phyloP scores from a whole-genome alignment of 768 basidiomycete species.

The Amanita rubescens region DNA sequence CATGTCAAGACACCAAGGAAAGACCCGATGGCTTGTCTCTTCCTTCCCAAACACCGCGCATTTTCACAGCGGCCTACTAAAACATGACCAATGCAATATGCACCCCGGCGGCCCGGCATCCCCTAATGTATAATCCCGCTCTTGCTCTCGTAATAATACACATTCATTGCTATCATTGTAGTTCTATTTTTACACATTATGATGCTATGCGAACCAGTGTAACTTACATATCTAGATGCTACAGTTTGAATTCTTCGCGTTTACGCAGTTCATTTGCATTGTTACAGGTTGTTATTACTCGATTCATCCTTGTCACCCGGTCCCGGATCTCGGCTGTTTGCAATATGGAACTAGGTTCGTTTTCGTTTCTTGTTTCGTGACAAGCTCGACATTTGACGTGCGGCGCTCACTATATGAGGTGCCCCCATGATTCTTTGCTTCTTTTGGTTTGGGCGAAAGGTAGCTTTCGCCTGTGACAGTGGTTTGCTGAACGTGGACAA shows the following conservation, averaged over 20 bases:
- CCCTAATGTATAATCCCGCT: neutral
- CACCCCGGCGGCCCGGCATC: neutral
- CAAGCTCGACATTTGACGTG: neutral
- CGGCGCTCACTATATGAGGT: neutral
- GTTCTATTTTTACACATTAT: neutral
- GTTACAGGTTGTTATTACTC: neutral
- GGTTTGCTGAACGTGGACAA: neutral
- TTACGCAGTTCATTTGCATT: neutral
- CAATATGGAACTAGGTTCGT: neutral
- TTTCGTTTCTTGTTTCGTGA: neutral
- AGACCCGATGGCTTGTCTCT: conserved; percentile 54
- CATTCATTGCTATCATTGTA: neutral
- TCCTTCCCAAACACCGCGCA: conserved; percentile 72
- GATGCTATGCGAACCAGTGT: neutral
- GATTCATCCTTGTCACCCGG: neutral
- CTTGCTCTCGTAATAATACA: neutral
- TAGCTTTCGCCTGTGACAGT: neutral
- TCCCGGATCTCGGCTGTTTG: neutral
- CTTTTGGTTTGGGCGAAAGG: neutral
- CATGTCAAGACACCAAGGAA: conserved; percentile 40
- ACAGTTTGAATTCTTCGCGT: neutral
- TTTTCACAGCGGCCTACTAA: conserved; percentile 42
- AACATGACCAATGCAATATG: neutral
- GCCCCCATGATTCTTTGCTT: neutral
- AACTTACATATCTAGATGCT: neutral